Conservation (phyloP, 2,329 filamentous ascomycete species). For the Bertia moriformis region DNA sequence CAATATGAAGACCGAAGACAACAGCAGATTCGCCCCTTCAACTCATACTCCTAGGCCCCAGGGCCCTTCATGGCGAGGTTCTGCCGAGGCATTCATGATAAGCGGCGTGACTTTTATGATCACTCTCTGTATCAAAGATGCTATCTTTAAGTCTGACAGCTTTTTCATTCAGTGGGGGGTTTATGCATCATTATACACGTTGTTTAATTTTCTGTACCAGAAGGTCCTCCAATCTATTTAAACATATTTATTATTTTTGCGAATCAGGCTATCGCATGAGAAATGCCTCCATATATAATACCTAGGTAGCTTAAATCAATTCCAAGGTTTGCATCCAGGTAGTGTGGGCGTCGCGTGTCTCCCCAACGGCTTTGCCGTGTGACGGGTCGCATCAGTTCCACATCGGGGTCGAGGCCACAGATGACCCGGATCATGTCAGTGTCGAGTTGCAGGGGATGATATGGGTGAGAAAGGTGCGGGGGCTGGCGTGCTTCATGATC, state of each 20-base stretch:
- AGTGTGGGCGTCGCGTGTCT: constrained; percentile 6
- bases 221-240: background rate
- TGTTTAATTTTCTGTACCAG: background rate
- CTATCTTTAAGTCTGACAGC: background rate
- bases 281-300: too few species aligned
- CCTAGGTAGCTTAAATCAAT: too few species aligned
- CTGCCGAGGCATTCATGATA: background rate
- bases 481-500: constrained; percentile 8
- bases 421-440: constrained; percentile 6
- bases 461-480: constrained; percentile 8
- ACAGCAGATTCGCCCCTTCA: background rate
- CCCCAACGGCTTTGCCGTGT: constrained; percentile 5
- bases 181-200: background rate
- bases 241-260: background rate
- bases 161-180: background rate
- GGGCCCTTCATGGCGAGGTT: background rate
- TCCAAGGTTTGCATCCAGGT: too few species aligned
- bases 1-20: background rate
- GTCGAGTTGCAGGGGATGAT: constrained; percentile 6
- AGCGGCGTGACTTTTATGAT: background rate
- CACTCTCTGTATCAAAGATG: background rate
- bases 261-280: too few species aligned
- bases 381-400: constrained; percentile 6
- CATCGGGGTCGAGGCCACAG: constrained; percentile 4
- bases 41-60: background rate